Conservation (phyloP, 345 rosid species). For the sweet orange (Citrus sinensis) region DNA sequence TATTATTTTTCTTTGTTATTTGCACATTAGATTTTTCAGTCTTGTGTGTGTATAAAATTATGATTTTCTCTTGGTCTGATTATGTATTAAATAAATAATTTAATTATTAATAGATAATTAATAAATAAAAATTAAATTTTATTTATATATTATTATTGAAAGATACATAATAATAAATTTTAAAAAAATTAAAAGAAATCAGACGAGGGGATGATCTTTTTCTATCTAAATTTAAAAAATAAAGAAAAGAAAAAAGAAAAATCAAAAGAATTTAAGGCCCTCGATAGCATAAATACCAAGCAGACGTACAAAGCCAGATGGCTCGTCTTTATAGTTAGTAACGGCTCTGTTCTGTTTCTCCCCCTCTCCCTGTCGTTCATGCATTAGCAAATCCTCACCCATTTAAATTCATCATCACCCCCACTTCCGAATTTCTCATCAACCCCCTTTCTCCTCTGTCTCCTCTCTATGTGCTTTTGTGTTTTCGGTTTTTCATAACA, state of each 20-base stretch:
- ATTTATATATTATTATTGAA: too few relatives aligned
- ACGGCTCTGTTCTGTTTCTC: slow-evolving; percentile 21
- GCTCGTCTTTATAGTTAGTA: slow-evolving; percentile 30
- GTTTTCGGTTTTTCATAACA: not conserved
- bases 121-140: too few relatives aligned
- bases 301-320: slow-evolving; percentile 35
- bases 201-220: too few relatives aligned
- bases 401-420: slow-evolving; percentile 11
- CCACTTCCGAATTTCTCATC: not conserved
- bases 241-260: not conserved
- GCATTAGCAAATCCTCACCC: slow-evolving; percentile 10
- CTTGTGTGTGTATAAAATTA: too few relatives aligned
- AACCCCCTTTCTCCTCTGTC: not conserved
- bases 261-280: slow-evolving; percentile 1
- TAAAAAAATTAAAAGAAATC: too few relatives aligned
- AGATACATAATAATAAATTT: fast-evolving
- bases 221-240: not conserved
- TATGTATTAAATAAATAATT: too few relatives aligned
- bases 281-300: slow-evolving; percentile 28
- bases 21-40: not conserved
- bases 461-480: not conserved
- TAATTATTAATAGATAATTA: too few relatives aligned
- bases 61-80: fast-evolving
- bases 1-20: not conserved
- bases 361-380: slow-evolving; percentile 10